These are phyloP conservation scores for Agrocybe praecox DNA, from an alignment of 768 basidiomycete genomes.

Conservation along the genomic window DNA sequence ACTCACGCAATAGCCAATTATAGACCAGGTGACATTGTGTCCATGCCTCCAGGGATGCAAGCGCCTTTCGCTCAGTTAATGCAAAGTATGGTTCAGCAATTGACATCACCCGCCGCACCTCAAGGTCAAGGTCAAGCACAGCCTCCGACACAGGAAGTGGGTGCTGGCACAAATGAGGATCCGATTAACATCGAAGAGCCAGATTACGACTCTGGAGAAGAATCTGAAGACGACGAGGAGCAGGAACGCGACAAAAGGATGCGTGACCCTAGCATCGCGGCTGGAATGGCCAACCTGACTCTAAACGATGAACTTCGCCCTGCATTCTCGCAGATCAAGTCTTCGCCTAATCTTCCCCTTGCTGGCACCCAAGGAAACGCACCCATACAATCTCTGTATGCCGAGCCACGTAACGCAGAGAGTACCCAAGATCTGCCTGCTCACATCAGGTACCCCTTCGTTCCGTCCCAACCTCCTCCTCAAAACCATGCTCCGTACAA, in stretches of 20 bases:
- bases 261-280: neutral
- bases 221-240: neutral
- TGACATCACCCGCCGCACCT: too few relatives aligned
- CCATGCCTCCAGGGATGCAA: neutral
- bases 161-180: neutral
- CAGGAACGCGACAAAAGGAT: neutral
- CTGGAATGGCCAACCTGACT: neutral
- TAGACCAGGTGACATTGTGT: neutral
- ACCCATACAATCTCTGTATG: neutral
- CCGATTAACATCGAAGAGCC: neutral
- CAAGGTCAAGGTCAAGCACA: too few relatives aligned
- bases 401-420: neutral
- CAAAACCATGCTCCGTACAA: neutral
- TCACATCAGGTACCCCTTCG: neutral
- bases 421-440: neutral
- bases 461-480: neutral
- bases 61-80: neutral
- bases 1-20: neutral
- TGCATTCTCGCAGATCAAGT: neutral
- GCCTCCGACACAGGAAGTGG: neutral
- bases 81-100: neutral
- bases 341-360: neutral
- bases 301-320: neutral
- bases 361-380: neutral
- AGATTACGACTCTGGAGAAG: neutral